Base-by-base conservation (phyloP, 2,329 filamentous ascomycete species). In the Pseudonectria foliicola region DNA sequence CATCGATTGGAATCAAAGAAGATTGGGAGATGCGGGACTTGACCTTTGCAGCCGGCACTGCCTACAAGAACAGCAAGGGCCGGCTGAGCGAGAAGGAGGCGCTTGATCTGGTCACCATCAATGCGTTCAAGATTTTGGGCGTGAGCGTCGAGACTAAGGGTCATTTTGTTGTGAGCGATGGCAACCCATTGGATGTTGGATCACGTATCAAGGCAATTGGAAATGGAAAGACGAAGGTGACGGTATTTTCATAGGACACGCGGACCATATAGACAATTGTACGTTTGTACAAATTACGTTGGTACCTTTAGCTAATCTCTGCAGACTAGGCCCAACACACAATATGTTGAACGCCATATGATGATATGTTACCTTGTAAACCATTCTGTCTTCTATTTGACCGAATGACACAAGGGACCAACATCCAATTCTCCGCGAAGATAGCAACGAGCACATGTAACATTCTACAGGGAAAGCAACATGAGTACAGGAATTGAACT, bases 151-250 rank as follows among this genome's bases (percentile, higher is more conserved):
- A 50, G 34, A 41, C 43, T 2, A 48, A 39, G 29, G 45, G 62
- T 0, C 70, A 82, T 43, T 83, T 81, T 58, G 65, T 80, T 3
- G 64, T 83, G 6, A 77, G 68, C 34, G 78, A 83, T 51, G 77
- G 77, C 0, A 77, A 64, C 45, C 80, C 80, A 13, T 50, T 84
- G 41, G 67, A 77, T 46, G 73, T 81, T 50, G 72, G 70, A 4
- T 67, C 68, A 6, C 58, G 70, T 31, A 65, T 82, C 29, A 67
- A 67, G 50, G 75, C 68, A 10, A 69, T 80, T 11, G 68, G 64
- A 1, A 46, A 49, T 10, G 57, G 57, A 1, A 44, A 48, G 38
- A 45, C 46, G 13, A 46, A 50, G 21, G 51, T 61, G 40, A 61
- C 48, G 36, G 44, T 62, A 30, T 72, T 54, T 55, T 56, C 55